A percentile compares a stretch with the other conserved stretches of the same genome.
phyloP scores from a whole-genome alignment of 805 yeast species.

The Saccharomycopsis vini region DNA sequence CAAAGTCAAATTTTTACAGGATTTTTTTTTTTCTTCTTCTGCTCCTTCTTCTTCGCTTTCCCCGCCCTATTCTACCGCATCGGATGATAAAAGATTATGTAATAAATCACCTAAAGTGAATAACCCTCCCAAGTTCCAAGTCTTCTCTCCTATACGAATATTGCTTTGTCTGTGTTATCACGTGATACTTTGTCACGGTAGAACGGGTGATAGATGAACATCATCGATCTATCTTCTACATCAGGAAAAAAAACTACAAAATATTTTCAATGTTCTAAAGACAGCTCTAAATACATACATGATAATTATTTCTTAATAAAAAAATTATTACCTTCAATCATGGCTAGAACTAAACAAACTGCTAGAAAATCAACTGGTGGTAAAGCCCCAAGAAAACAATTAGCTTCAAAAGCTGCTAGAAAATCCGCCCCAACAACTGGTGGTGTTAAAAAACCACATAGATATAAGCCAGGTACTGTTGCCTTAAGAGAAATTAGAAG shows the following conservation, averaged over 20 bases:
- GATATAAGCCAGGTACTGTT: slow-evolving; percentile 93
- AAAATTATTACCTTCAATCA: slow-evolving; percentile 24
- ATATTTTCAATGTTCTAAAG: background rate
- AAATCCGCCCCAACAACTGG: slow-evolving; percentile 79
- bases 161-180: too few species aligned
- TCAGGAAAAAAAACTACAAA: background rate
- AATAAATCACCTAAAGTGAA: too few species aligned
- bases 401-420: slow-evolving; percentile 86
- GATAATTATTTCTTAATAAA: background rate
- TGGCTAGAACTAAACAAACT: slow-evolving; percentile 86
- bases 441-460: slow-evolving; percentile 88
- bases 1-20: too few species aligned
- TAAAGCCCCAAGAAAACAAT: slow-evolving; percentile 87
- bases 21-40: too few species aligned
- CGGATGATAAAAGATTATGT: too few species aligned
- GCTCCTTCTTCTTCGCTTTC: too few species aligned
- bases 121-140: too few species aligned
- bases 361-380: slow-evolving; percentile 90
- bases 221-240: background rate
- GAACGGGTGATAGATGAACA: background rate
- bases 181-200: too few species aligned
- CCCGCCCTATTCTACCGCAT: too few species aligned
- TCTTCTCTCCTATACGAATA: too few species aligned
- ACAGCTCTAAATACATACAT: background rate
- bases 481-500: slow-evolving; percentile 89